Evolutionary conservation across 108 stramenopile genomes (phyloP).

Genomic region (Licmophora abbreviata): DNA sequence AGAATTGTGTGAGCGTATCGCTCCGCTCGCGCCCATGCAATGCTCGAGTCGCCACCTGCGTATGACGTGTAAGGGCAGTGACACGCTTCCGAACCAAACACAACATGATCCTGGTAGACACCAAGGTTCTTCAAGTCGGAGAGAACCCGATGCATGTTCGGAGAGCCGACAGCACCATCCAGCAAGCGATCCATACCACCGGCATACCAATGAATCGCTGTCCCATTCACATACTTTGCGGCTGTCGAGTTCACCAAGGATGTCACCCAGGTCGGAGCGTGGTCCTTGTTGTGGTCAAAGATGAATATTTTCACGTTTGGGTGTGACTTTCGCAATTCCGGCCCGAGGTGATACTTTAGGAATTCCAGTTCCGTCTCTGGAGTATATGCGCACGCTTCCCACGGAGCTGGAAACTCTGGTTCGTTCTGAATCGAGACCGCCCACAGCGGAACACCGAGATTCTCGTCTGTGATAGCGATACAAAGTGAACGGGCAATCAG

Average conservation of each 20-base stretch:
- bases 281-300: slow-evolving; percentile 98
- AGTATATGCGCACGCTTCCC: slow-evolving; percentile 93
- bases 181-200: slow-evolving; percentile 76
- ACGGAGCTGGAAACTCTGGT: slow-evolving; percentile 93
- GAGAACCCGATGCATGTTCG: slow-evolving; percentile 71
- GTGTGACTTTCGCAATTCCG: slow-evolving; percentile 57
- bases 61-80: slow-evolving; percentile 76
- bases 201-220: slow-evolving; percentile 94
- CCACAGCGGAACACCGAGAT: slow-evolving; percentile 54
- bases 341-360: slow-evolving; percentile 84
- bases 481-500: slow-evolving; percentile 9
- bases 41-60: slow-evolving; percentile 68
- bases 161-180: slow-evolving; percentile 81
- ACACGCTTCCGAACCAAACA: slow-evolving; percentile 68
- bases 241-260: slow-evolving; percentile 37
- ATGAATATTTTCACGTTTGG: slow-evolving; percentile 80
- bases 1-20: slow-evolving; percentile 89
- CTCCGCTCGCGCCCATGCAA: slow-evolving; percentile 78
- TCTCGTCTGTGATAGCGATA: slow-evolving; percentile 22
- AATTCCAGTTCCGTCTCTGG: slow-evolving; percentile 64
- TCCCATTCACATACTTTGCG: slow-evolving; percentile 78
- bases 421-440: slow-evolving; percentile 90
- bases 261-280: slow-evolving; percentile 67
- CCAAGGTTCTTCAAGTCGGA: slow-evolving; percentile 26
- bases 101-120: slow-evolving; percentile 29